These are phyloP conservation scores for Harringtonia lauricola DNA, from an alignment of 2,329 filamentous ascomycete genomes.

Conservation along the genomic window DNA sequence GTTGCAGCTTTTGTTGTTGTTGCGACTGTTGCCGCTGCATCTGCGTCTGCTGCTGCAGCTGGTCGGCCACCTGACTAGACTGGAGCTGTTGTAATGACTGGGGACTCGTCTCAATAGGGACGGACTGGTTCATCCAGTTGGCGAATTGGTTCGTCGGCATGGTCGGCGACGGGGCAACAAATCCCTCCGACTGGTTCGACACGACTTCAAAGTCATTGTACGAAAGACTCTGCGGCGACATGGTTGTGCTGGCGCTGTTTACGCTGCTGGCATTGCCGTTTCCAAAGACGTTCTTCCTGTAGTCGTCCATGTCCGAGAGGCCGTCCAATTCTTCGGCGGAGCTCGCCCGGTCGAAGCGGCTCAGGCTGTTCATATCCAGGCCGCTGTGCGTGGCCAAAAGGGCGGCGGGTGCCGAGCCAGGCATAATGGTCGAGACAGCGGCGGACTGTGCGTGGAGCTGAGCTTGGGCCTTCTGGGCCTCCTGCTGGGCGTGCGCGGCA, in stretches of 20 bases:
- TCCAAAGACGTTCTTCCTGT: constrained; percentile 36
- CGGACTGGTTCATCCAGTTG: constrained; percentile 23
- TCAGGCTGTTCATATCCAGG: constrained; percentile 11
- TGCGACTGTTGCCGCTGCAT: constrained; percentile 2
- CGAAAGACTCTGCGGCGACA: constrained; percentile 43
- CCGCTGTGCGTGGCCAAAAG: constrained; percentile 15
- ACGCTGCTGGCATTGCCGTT: constrained; percentile 20
- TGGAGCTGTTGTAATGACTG: constrained; percentile 28
- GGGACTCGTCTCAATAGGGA: constrained; percentile 24
- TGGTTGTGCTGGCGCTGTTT: constrained; percentile 27
- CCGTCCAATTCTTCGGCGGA: constrained; percentile 45
- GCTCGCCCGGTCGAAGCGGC: constrained; percentile 35
- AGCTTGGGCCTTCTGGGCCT: constrained; percentile 15
- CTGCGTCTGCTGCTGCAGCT: neutral
- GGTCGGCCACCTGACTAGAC: neutral
- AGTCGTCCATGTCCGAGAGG: constrained; percentile 40
- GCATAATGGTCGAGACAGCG: neutral
- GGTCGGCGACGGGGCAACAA: constrained; percentile 17
- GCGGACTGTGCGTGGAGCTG: neutral
- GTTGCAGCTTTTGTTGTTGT: neutral
- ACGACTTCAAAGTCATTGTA: constrained; percentile 30
- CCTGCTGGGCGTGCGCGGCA: constrained; percentile 6
- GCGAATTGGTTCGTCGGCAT: constrained; percentile 17
- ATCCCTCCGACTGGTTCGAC: constrained; percentile 12
- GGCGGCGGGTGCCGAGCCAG: constrained; percentile 6